Conservation (phyloP, 2,329 filamentous ascomycete species). For the Pseudogymnoascus sp. region DNA sequence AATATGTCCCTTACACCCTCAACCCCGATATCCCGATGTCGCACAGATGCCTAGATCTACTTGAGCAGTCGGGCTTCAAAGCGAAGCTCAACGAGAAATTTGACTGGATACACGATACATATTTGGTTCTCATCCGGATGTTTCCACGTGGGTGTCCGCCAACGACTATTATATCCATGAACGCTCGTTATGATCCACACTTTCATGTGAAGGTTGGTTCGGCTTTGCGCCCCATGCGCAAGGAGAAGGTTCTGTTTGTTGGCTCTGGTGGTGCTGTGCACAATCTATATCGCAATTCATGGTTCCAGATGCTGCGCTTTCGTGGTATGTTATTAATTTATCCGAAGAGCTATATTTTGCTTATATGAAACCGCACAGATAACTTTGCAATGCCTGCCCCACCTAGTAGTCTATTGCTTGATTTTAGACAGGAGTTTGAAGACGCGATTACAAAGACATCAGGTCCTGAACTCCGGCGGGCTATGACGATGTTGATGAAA, state of each 20-base stretch:
- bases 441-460: conserved; percentile 47
- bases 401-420: conserved; percentile 52
- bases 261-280: conserved; percentile 57
- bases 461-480: conserved; percentile 45
- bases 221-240: conserved; percentile 44
- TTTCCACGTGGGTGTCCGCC: conserved; percentile 53
- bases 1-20: conserved; percentile 53
- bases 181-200: conserved; percentile 44
- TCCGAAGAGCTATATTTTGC: background rate
- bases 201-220: conserved; percentile 47
- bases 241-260: conserved; percentile 48
- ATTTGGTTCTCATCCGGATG: conserved; percentile 58
- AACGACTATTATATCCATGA: conserved; percentile 47
- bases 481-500: conserved; percentile 57
- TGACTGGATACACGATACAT: conserved; percentile 64
- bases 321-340: background rate
- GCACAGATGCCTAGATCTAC: conserved; percentile 38
- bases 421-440: conserved; percentile 57
- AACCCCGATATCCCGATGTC: conserved; percentile 46
- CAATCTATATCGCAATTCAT: conserved; percentile 60
- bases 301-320: conserved; percentile 50
- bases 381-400: conserved; percentile 52
- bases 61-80: conserved; percentile 44
- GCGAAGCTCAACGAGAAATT: conserved; percentile 43
- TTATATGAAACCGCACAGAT: conserved; percentile 30